Evolutionary conservation across 148 eudicot genomes (phyloP).

Genomic region (Rhododendron mucronatum): DNA sequence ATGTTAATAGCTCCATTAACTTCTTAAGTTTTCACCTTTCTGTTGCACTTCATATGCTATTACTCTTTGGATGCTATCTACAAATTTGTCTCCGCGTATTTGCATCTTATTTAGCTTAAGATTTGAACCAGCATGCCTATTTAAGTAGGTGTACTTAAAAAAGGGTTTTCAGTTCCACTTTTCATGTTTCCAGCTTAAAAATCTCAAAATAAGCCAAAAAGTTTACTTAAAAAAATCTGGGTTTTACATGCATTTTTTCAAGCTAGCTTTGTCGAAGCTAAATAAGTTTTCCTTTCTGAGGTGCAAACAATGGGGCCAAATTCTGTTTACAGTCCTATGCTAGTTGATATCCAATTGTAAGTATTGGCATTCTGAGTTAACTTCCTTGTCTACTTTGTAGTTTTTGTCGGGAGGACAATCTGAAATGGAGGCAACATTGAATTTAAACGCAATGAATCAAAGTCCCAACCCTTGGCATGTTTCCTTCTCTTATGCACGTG

Average conservation of each 20-base stretch:
- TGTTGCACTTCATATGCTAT: neutral
- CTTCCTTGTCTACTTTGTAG: slow-evolving; percentile 25
- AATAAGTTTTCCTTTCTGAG: neutral
- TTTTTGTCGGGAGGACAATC: slow-evolving; percentile 98
- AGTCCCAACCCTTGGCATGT: slow-evolving; percentile 98
- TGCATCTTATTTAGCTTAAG: neutral
- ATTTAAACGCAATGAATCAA: slow-evolving; percentile 94
- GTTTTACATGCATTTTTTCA: neutral
- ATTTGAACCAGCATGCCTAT: neutral
- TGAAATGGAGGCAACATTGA: slow-evolving; percentile 84
- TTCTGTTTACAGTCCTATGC: neutral
- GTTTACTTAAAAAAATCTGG: neutral
- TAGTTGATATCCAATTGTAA: neutral
- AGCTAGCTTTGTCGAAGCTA: neutral
- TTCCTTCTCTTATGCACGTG: slow-evolving; percentile 94
- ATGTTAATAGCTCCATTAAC: neutral
- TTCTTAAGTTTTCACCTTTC: neutral
- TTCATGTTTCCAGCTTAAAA: neutral
- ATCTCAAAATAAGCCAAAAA: neutral
- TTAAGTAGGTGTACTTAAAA: neutral
- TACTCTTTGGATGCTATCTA: neutral
- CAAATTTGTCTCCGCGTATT: neutral
- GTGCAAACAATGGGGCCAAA: neutral
- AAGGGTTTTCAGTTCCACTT: neutral
- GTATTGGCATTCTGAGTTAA: neutral